Percentiles rank a stretch among this genome's conserved stretches.
Conservation (phyloP, 2,329 filamentous ascomycete genomes). For the Clarireedia monteithiana region DNA sequence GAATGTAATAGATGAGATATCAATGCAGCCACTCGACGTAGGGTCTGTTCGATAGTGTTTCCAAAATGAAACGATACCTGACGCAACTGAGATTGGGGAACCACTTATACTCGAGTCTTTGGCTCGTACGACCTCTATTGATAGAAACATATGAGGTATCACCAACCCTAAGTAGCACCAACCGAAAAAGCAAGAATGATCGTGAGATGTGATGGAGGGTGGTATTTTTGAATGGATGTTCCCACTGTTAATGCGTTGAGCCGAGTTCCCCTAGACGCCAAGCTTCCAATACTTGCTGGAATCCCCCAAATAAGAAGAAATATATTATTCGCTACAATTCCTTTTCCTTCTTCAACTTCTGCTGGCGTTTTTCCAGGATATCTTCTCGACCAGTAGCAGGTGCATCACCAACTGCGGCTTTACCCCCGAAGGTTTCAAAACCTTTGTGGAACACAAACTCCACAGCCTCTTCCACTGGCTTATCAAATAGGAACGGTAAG, state of each 20-base stretch:
- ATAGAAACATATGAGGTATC: background rate
- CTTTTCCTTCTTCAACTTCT: constrained; percentile 17
- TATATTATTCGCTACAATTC: constrained; percentile 13
- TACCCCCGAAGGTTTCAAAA: constrained; percentile 65
- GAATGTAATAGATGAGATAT: background rate
- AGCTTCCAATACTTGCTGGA: background rate
- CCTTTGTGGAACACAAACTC: constrained; percentile 84
- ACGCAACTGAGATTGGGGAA: background rate
- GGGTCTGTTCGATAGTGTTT: background rate
- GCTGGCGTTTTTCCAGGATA: constrained; percentile 28
- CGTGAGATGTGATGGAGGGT: background rate
- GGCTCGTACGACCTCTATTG: background rate
- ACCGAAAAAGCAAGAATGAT: background rate
- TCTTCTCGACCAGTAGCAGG: constrained; percentile 47
- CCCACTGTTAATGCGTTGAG: background rate
- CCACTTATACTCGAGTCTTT: background rate
- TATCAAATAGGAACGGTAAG: constrained; percentile 76
- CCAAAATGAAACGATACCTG: background rate
- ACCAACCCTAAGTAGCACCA: background rate
- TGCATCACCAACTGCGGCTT: constrained; percentile 45
- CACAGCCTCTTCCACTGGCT: constrained; percentile 85
- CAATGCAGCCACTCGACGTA: constrained; percentile 2
- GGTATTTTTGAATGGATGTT: background rate
- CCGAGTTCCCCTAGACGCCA: constrained; percentile 9
- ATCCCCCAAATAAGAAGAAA: background rate